phyloP scores from a whole-genome alignment of 306 rosid genomes.

The Quercus variabilis region DNA sequence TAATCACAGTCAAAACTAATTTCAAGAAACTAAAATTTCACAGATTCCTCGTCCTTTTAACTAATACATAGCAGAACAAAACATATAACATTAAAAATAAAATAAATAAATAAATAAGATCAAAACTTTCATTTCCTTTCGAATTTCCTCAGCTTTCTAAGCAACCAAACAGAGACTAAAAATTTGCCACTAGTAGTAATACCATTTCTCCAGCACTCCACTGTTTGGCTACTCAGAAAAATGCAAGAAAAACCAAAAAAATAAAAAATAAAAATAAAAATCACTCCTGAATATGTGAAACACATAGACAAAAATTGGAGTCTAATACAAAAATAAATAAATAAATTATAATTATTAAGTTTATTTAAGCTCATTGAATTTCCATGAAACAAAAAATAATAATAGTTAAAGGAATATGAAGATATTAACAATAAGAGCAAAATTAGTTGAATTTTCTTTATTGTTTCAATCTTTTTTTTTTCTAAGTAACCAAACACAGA shows the following conservation, averaged over 20 bases:
- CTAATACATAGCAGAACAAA: no score
- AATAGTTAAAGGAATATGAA: no score
- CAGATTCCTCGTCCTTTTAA: no score
- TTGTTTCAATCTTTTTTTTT: background rate
- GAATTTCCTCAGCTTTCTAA: slow-evolving; percentile 5
- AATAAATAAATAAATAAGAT: no score
- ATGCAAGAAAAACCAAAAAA: background rate
- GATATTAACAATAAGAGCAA: background rate
- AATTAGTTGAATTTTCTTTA: background rate
- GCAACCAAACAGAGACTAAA: background rate
- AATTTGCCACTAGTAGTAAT: background rate
- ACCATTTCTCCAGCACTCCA: background rate
- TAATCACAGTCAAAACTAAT: no score
- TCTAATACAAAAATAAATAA: background rate
- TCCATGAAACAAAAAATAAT: background rate
- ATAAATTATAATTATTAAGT: background rate
- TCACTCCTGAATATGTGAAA: background rate
- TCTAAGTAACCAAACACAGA: background rate
- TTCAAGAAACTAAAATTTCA: no score
- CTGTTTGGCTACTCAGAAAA: background rate
- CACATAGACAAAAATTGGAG: no score
- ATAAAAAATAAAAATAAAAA: background rate
- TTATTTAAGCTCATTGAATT: background rate
- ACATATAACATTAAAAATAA: no score
- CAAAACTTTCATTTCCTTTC: no score